Conservation (phyloP, 495 filamentous ascomycete species). For the Xylaria intraflava region DNA sequence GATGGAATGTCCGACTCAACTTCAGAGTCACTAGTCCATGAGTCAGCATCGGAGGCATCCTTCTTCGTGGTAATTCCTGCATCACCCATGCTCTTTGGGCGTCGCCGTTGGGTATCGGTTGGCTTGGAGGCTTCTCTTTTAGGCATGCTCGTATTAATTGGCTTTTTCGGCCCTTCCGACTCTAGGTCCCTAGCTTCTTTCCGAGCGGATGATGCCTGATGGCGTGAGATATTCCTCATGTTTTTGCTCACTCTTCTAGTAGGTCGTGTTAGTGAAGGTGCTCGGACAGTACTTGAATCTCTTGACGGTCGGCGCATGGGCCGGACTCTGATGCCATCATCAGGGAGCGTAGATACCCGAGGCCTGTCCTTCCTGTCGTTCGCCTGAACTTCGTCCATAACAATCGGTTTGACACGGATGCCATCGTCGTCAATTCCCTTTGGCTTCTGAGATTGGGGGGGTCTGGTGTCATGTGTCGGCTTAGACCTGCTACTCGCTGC, state of each 20-base stretch:
- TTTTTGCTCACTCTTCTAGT: conserved; percentile 22
- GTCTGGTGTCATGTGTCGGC: conserved; percentile 7
- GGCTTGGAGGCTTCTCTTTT: conserved; percentile 12
- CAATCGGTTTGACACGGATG: conserved; percentile 29
- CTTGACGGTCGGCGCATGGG: conserved; percentile 21
- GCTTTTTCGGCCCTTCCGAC: conserved; percentile 21
- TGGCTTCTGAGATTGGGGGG: conserved; percentile 14
- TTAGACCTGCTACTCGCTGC: conserved; percentile 10
- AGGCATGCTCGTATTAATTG: conserved; percentile 6
- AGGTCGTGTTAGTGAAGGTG: conserved; percentile 24
- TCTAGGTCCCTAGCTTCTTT: conserved; percentile 35
- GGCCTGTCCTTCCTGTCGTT: conserved; percentile 28
- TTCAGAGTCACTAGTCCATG: conserved; percentile 24
- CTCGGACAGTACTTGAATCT: conserved; percentile 24
- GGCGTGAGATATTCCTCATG: conserved; percentile 14
- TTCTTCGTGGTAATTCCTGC: conserved; percentile 14
- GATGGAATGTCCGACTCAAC: conserved; percentile 29
- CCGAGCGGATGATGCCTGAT: conserved; percentile 42
- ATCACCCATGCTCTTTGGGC: conserved; percentile 15
- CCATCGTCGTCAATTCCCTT: conserved; percentile 26
- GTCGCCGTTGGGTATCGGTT: conserved; percentile 16
- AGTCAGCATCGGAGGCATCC: conserved; percentile 22
- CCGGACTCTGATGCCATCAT: conserved; percentile 27
- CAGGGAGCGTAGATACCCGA: conserved; percentile 3
- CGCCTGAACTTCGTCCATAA: conserved; percentile 18